Conservation (phyloP, 2,329 filamentous ascomycete genomes). For the Didymella keratinophila region DNA sequence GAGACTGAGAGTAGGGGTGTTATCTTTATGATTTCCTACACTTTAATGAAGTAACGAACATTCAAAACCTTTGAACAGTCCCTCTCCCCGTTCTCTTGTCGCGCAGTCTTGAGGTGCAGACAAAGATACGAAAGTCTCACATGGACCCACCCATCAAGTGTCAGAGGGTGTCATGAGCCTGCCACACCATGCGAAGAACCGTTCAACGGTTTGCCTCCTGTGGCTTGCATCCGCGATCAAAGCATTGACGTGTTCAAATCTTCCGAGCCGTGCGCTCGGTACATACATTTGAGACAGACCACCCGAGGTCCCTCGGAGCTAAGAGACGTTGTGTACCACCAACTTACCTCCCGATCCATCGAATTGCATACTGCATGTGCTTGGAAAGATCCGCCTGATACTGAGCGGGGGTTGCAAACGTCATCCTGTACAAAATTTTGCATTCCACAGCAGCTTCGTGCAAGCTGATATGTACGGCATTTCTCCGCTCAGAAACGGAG, state of each 20-base stretch:
- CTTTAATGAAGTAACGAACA: constrained; percentile 16
- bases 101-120: background rate
- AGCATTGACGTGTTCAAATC: background rate
- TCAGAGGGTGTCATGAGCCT: constrained; percentile 1
- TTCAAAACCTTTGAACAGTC: background rate
- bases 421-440: background rate
- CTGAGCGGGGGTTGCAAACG: background rate
- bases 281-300: background rate
- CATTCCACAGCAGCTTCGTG: constrained; percentile 1
- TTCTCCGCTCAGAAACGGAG: background rate
- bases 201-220: background rate
- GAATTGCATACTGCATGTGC: constrained; percentile 8
- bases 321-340: constrained; percentile 17
- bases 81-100: background rate
- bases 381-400: constrained; percentile 1
- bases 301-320: background rate
- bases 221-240: background rate
- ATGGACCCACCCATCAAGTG: constrained; percentile 1
- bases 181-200: background rate
- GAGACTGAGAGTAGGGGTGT: constrained; percentile 1
- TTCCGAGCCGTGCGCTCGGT: background rate
- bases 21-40: background rate
- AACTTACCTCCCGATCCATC: background rate
- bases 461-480: background rate
- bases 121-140: background rate